A percentile compares a stretch with the other conserved stretches of the same genome.
phyloP scores from a whole-genome alignment of 495 filamentous ascomycete species.

The Penicillium nucicola region DNA sequence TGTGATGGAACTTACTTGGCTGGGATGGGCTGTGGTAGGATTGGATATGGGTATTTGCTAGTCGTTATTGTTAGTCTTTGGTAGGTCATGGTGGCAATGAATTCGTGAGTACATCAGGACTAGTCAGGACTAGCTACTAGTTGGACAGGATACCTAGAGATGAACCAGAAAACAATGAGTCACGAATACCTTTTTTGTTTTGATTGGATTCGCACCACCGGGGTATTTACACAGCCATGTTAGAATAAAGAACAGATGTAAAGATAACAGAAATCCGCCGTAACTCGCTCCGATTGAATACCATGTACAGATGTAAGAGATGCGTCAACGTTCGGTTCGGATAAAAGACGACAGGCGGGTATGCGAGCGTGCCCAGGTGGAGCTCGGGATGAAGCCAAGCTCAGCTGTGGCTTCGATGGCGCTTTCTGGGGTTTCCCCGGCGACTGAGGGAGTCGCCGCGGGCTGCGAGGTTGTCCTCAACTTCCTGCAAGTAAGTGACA shows the following conservation, averaged over 20 bases:
- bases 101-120: too few relatives aligned
- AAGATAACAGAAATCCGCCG: background rate
- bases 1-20: too few relatives aligned
- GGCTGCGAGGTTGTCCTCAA: constrained; percentile 4
- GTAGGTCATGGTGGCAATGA: too few relatives aligned
- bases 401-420: background rate
- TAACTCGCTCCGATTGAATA: background rate
- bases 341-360: background rate
- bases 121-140: too few relatives aligned
- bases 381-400: background rate
- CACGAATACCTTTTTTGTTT: background rate
- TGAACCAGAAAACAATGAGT: too few relatives aligned
- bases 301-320: background rate
- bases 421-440: background rate
- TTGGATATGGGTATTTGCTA: too few relatives aligned
- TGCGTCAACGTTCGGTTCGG: background rate
- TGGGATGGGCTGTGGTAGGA: too few relatives aligned
- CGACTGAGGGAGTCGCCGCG: background rate
- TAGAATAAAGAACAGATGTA: background rate
- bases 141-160: background rate
- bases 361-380: background rate
- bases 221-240: background rate
- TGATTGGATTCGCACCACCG: background rate
- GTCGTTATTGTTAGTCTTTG: too few relatives aligned
- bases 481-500: constrained; percentile 9